Base-by-base conservation (phyloP, 108 stramenopile species). In the Cyclotella sp. region DNA sequence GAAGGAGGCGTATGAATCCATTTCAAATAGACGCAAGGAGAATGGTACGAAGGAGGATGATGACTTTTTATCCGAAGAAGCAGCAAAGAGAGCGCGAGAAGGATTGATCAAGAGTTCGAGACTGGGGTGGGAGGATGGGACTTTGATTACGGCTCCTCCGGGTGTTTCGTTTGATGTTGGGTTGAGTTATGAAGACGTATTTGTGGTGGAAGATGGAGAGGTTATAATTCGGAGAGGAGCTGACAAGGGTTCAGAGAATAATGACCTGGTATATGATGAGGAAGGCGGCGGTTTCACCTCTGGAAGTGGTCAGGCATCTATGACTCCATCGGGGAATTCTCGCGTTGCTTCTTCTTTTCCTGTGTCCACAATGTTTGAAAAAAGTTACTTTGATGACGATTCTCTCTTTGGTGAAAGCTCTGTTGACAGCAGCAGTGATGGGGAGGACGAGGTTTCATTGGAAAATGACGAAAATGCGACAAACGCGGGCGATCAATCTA, bases 311-410 rank as follows among this genome's bases (percentile, higher is more conserved):
- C 28, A 26, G 3, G 42, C 40, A 49, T 28, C n/a, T 15, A 46
- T 46, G 46, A 57, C 54, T 34, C 30, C 30, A 14, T 3, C 12
- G n/a, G 42, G 54, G 15, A 43, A 26, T 13, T 42, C 44, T 12
- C 40, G 10, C 18, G 7, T 54, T 26, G 68, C 63, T 29, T 10
- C 47, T 39, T 34, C 73, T 39, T 39, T 59, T 13, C 46, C 59
- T 61, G 51, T 43, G 0, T 46, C 68, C 26, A 68, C 44, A 30
- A 73, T 80, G 21, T 88, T 74, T 83, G 85, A 87, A 29, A 82
- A 79, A 54, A 81, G 68, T 78, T 89, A 68, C 75, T 88, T 94
- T 70, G 93, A 94, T 62, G 90, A 94, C 55, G 93, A 94, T 82
- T 94, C 93, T 11, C 77, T 94, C n/a, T 94, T 93, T 78, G 90